These are phyloP conservation scores for Trichoderma pleuroti DNA, from an alignment of 2,329 filamentous ascomycete species.

Conservation along the genomic window DNA sequence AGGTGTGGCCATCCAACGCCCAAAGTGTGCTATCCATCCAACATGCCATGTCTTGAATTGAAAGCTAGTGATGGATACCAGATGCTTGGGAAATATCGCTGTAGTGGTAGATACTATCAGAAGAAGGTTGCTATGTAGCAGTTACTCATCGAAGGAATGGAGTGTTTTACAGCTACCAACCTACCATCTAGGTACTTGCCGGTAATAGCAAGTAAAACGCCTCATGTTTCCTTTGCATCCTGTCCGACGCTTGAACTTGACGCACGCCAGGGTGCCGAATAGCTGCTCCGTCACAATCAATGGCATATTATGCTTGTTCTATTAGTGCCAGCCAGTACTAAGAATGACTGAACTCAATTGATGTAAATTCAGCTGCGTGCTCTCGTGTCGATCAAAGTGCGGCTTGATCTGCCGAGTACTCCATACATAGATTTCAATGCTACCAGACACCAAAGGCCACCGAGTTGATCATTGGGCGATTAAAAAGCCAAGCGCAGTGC, in stretches of 20 bases:
- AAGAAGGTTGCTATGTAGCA: too few relatives aligned
- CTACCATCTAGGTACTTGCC: too few relatives aligned
- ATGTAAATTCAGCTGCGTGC: not conserved
- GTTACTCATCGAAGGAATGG: not conserved
- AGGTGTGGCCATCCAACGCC: not conserved
- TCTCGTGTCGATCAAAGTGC: slow-evolving; percentile 3
- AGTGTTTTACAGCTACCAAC: not conserved
- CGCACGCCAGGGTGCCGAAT: not conserved
- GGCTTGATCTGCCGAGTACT: not conserved
- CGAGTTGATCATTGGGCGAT: not conserved
- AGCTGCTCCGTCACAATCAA: not conserved
- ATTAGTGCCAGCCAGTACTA: not conserved
- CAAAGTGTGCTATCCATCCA: not conserved
- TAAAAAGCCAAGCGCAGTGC: not conserved
- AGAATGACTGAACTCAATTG: not conserved
- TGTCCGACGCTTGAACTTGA: not conserved
- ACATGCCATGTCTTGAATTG: not conserved
- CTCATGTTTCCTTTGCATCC: not conserved
- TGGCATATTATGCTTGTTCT: not conserved
- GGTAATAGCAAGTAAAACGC: too few relatives aligned
- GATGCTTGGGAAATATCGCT: not conserved
- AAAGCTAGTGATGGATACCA: not conserved
- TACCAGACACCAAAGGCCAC: not conserved
- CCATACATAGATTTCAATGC: not conserved
- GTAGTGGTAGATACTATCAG: too few relatives aligned